A percentile compares a stretch with the other conserved stretches of the same genome.
phyloP scores from a whole-genome alignment of 441 rosid genomes.

The Adansonia madagascariensis region DNA sequence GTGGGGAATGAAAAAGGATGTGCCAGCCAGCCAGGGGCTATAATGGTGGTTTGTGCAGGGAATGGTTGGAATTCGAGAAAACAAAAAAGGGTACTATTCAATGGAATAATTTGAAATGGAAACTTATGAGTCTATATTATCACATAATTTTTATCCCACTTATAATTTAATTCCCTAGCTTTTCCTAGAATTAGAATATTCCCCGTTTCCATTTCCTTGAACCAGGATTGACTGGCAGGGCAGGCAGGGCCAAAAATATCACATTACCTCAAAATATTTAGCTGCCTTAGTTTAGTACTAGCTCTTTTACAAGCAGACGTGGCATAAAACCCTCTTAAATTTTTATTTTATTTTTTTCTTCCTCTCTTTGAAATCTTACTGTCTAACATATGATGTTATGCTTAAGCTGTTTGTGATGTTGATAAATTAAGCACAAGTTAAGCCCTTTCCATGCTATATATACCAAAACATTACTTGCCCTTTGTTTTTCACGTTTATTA shows the following conservation, averaged over 20 bases:
- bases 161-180: constrained; percentile 28
- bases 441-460: constrained; percentile 1
- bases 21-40: neutral
- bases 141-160: constrained; percentile 10
- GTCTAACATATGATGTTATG: constrained; percentile 10
- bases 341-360: neutral
- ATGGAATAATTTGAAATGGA: constrained; percentile 40
- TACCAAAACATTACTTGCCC: constrained; percentile 16
- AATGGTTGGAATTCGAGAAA: constrained; percentile 55
- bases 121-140: constrained; percentile 8
- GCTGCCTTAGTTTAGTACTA: constrained; percentile 8
- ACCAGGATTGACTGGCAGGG: constrained; percentile 43
- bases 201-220: constrained; percentile 37
- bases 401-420: neutral
- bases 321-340: constrained; percentile 3
- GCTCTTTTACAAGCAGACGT: constrained; percentile 29
- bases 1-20: too few species aligned
- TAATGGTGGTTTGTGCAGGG: constrained; percentile 32
- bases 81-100: constrained; percentile 28
- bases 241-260: constrained; percentile 38
- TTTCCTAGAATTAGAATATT: constrained; percentile 48
- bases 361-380: constrained; percentile 8
- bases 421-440: neutral
- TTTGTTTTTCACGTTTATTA: neutral
- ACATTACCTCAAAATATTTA: constrained; percentile 19